Conservation (phyloP, 106 monocot genomes). For the Allium sativum region DNA sequence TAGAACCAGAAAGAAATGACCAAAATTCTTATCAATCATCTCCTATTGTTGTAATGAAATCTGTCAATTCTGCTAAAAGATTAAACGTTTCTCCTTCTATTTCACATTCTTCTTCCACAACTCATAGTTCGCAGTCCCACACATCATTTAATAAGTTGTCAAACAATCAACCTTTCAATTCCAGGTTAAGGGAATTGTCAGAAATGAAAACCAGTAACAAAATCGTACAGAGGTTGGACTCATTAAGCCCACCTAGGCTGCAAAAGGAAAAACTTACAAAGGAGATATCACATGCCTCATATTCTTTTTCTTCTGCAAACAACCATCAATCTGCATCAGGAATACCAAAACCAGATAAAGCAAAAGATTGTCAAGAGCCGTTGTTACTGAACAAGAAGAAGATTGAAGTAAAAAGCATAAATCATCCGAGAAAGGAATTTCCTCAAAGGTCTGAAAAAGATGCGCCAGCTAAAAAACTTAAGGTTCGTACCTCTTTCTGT, state of each 20-base stretch:
- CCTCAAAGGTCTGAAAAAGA: slow-evolving; percentile 21
- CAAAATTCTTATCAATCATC: slow-evolving; percentile 6
- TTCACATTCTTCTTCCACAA: slow-evolving; percentile 15
- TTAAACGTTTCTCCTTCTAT: slow-evolving; percentile 13
- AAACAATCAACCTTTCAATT: slow-evolving; percentile 22
- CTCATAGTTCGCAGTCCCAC: slow-evolving; percentile 1
- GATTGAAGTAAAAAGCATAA: not conserved
- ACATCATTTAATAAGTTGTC: slow-evolving; percentile 5
- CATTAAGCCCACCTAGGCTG: slow-evolving; percentile 34
- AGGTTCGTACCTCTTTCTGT: slow-evolving; percentile 16
- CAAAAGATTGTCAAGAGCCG: slow-evolving; percentile 6
- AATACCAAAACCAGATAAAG: slow-evolving; percentile 18
- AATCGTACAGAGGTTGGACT: slow-evolving; percentile 15
- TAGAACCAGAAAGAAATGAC: slow-evolving; percentile 14
- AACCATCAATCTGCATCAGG: slow-evolving; percentile 25
- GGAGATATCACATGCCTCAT: slow-evolving; percentile 10
- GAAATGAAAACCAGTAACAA: slow-evolving; percentile 7
- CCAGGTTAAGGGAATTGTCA: not conserved
- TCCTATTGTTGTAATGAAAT: slow-evolving; percentile 66
- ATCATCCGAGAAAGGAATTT: slow-evolving; percentile 10
- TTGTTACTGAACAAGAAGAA: slow-evolving; percentile 5
- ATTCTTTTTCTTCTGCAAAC: slow-evolving; percentile 1
- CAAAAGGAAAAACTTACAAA: slow-evolving; percentile 23
- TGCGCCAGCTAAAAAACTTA: slow-evolving; percentile 9
- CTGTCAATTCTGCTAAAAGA: slow-evolving; percentile 36